Evolutionary conservation across 2,329 filamentous ascomycete species (phyloP).

Genomic region (Coniella vitis): DNA sequence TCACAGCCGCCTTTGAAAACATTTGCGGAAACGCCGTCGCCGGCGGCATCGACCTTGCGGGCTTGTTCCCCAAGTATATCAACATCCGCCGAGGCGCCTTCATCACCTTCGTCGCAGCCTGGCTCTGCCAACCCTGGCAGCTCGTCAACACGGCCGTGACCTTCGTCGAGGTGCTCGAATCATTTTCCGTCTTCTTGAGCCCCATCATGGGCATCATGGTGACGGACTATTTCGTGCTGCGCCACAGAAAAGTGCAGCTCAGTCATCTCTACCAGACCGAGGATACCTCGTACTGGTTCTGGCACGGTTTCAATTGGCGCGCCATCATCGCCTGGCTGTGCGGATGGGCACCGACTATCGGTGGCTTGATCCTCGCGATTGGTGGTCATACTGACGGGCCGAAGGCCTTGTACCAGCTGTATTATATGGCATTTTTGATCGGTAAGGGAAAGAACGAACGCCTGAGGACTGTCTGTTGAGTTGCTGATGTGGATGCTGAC

Average conservation of each 20-base stretch:
- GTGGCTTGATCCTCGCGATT: slow-evolving; percentile 32
- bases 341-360: slow-evolving; percentile 36
- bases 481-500: background rate
- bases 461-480: background rate
- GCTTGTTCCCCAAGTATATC: slow-evolving; percentile 22
- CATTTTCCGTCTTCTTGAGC: slow-evolving; percentile 34
- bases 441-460: slow-evolving; percentile 23
- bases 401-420: slow-evolving; percentile 33
- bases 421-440: slow-evolving; percentile 40
- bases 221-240: slow-evolving; percentile 30
- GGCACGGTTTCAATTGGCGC: slow-evolving; percentile 36
- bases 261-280: slow-evolving; percentile 29
- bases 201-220: slow-evolving; percentile 33
- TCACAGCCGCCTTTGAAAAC: slow-evolving; percentile 33
- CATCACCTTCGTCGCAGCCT: slow-evolving; percentile 24
- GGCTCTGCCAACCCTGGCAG: slow-evolving; percentile 27
- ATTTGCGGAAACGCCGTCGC: slow-evolving; percentile 29
- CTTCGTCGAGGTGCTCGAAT: slow-evolving; percentile 28
- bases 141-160: slow-evolving; percentile 24
- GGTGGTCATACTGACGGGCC: slow-evolving; percentile 25
- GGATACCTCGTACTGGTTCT: slow-evolving; percentile 35
- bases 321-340: slow-evolving; percentile 35
- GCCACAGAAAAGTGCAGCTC: slow-evolving; percentile 27
- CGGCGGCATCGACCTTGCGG: slow-evolving; percentile 22
- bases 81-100: slow-evolving; percentile 28